Base-by-base conservation (phyloP, 2,329 filamentous ascomycete genomes). In the Arthroderma sp. region DNA sequence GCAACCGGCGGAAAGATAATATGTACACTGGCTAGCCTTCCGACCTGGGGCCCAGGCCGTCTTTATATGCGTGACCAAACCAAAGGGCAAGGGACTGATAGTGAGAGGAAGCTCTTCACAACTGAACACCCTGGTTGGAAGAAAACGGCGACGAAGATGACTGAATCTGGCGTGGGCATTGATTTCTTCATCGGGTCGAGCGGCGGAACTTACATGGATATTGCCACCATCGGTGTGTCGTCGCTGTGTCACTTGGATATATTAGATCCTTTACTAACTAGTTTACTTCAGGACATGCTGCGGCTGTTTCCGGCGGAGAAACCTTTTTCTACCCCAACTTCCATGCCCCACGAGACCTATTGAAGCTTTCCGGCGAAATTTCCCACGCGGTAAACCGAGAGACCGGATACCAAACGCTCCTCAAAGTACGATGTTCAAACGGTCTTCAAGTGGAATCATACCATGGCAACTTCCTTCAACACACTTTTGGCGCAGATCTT, bases 341-440 rank as follows among this genome's bases (percentile, higher is more conserved):
- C 68, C 80, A 94, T 48, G 79, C 83, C 5, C 84, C 84, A 5
- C 78, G 91, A 33, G 91, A 98, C 63, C 79, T 82, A 37, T 73
- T 85, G 45, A 93, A 89, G 67, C 68, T 98, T 34, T 82, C 82
- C 2, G 76, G 82, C 40, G 91, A 98, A 66, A 79, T 98, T 51
- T 78, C 80, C 53, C 89, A 95, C 58, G 80, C 85, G 0, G 78
- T 95, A 29, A 87, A 80, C 2, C 76, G 91, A 50, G 88, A 95
- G 62, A 94, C 89, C 39, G 91, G 91, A 22, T 96, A 86, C 68
- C 89, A 95, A 65, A 87, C 87, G 15, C 70, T 98, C 54, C 93
- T 98, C 86, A 98, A 98, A 71, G 89, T 98, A 47, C 83, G 91
- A 50, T 98, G 91, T 68, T 95, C 88, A 11, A 98, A 94, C 56